These are phyloP conservation scores for Dothideomycetes sp. DNA, from an alignment of 2,329 filamentous ascomycete species.

Conservation along the genomic window DNA sequence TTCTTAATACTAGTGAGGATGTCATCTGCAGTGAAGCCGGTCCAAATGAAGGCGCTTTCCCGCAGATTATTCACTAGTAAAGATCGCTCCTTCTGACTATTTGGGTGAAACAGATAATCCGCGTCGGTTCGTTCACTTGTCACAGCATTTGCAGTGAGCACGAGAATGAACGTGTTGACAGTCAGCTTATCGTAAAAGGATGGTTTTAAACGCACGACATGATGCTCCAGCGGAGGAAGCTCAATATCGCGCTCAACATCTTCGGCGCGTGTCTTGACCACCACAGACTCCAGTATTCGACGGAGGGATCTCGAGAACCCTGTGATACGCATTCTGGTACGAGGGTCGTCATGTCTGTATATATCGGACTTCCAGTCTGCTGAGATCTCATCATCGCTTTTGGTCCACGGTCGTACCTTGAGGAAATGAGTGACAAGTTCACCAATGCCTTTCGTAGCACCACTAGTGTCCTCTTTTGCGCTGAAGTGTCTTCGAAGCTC, in stretches of 20 bases:
- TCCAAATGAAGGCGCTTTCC: constrained; percentile 78
- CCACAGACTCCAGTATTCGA: constrained; percentile 62
- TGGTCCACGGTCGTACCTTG: constrained; percentile 65
- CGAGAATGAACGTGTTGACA: constrained; percentile 74
- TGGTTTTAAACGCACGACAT: constrained; percentile 62
- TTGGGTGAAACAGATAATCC: constrained; percentile 82
- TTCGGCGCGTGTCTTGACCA: constrained; percentile 66
- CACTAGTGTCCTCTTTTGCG: constrained; percentile 25
- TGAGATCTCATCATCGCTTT: constrained; percentile 42
- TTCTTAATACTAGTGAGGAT: constrained; percentile 54
- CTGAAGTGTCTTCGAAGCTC: constrained; percentile 30
- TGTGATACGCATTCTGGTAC: constrained; percentile 38
- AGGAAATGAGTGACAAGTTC: constrained; percentile 60
- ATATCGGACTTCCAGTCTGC: constrained; percentile 68
- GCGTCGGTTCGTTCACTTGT: constrained; percentile 74
- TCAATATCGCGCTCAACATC: constrained; percentile 54
- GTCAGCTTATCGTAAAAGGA: constrained; percentile 77
- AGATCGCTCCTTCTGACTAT: constrained; percentile 55
- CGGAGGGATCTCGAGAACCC: constrained; percentile 48
- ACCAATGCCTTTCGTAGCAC: constrained; percentile 49
- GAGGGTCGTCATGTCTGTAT: constrained; percentile 35
- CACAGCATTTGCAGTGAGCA: constrained; percentile 75
- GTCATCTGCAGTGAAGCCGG: constrained; percentile 57
- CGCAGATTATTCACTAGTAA: constrained; percentile 67
- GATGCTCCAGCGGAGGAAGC: constrained; percentile 63